Percentiles rank a stretch among this genome's conserved stretches.
Conservation (phyloP, 768 basidiomycete species). For the Suillus occidentalis region DNA sequence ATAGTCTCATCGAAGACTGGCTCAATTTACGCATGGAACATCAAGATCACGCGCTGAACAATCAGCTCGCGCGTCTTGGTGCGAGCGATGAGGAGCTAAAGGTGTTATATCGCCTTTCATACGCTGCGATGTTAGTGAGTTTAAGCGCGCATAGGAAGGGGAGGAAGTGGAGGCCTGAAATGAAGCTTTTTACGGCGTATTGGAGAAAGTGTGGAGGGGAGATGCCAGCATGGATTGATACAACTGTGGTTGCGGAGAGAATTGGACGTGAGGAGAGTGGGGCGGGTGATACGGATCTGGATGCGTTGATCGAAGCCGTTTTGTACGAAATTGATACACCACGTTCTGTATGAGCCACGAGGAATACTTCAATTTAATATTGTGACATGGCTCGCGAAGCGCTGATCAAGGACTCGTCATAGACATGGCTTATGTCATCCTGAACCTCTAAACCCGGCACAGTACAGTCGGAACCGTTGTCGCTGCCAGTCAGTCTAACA, state of each 20-base stretch:
- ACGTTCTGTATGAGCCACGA: neutral
- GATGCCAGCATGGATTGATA: neutral
- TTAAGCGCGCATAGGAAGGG: constrained; percentile 5
- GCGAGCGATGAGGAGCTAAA: neutral
- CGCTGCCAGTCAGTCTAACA: neutral
- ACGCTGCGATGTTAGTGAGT: constrained; percentile 7
- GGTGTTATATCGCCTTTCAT: constrained; percentile 2
- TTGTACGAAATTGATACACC: neutral
- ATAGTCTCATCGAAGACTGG: constrained; percentile 7
- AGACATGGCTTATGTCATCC: neutral
- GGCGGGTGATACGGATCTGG: neutral
- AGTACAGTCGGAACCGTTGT: neutral
- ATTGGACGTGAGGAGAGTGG: neutral
- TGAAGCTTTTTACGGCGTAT: constrained; percentile 4
- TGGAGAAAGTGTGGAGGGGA: neutral
- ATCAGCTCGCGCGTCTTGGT: neutral
- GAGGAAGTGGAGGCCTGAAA: neutral
- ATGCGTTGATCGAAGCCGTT: constrained; percentile 4
- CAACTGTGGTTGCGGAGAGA: constrained; percentile 10
- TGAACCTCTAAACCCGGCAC: neutral
- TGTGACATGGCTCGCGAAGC: neutral
- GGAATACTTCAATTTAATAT: neutral
- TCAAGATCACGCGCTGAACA: neutral
- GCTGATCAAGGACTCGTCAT: neutral
- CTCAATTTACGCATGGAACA: constrained; percentile 1